Evolutionary conservation across 2,329 filamentous ascomycete genomes (phyloP), one percentile per base, ranked within the genome.

Genomic region (Pseudocercospora macadamiae): DNA sequence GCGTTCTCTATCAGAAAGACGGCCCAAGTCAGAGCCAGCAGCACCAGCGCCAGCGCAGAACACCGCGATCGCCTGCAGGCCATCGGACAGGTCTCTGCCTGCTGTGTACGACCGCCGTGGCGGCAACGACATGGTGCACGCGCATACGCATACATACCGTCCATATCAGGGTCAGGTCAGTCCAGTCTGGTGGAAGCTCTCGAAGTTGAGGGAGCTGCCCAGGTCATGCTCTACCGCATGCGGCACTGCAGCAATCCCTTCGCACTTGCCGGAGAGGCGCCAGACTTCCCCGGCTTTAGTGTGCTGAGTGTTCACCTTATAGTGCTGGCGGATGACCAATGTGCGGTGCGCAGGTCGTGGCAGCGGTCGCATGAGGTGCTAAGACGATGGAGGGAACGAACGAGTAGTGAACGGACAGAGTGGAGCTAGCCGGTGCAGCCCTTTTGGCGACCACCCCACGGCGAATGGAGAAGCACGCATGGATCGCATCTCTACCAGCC

Each of bases 231-330:
- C n/a, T n/a, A n/a, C n/a, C n/a, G n/a, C n/a, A 21, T 21, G 48
- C 48, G 30, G 48, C 30, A 25, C 18, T 34, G 16, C 30, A 25
- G 21, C 44, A n/a, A 25, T 47, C 19, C 16, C 25, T 47, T 23
- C 26, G 44, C 44, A 26, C 44, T 47, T 60, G 57, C 57, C 57
- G 57, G 39, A 14, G 48, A 60, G 53, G 48, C 52, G 57, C 52
- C 57, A 59, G 26, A 34, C n/a, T 44, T 51, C 52, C 52, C 52
- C 57, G 57, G 36, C 25, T 25, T 47, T 52, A 60, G 52, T 39
- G 48, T 49, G 45, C 25, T 49, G 45, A 49, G 45, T 49, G 45
- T 18, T 32, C 49, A 34, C 18, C 21, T 25, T 32, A 28, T 51
- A 10, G 8, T 30, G 47, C 47, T 51, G 47, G 47, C 26, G 18